Percentiles rank a stretch among this genome's conserved stretches.
Conservation (phyloP, 2,329 filamentous ascomycete genomes). For the Neofusicoccum umdonicola region DNA sequence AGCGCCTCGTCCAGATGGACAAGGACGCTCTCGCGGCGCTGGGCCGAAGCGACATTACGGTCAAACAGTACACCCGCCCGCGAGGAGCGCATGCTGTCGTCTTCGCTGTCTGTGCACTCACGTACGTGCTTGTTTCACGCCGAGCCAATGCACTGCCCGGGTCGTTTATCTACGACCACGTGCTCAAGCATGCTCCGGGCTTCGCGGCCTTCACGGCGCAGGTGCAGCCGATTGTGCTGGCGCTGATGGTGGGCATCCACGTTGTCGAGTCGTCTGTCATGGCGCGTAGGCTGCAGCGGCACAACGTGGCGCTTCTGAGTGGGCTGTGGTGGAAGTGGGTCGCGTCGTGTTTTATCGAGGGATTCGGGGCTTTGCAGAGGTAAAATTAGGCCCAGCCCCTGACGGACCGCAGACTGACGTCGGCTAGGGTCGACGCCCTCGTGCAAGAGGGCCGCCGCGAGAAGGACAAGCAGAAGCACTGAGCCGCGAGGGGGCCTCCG, state of each 20-base stretch:
- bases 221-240: slow-evolving; percentile 59
- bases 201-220: slow-evolving; percentile 59
- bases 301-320: slow-evolving; percentile 52
- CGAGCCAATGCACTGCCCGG: slow-evolving; percentile 34
- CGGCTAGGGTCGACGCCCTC: slow-evolving; percentile 15
- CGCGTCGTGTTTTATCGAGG: slow-evolving; percentile 53
- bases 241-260: slow-evolving; percentile 64
- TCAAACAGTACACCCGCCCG: slow-evolving; percentile 54
- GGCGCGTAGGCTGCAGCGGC: slow-evolving; percentile 46
- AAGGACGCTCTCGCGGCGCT: slow-evolving; percentile 58
- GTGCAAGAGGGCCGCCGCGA: slow-evolving; percentile 25
- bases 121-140: slow-evolving; percentile 31
- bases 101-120: slow-evolving; percentile 46
- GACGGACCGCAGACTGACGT: slow-evolving; percentile 1
- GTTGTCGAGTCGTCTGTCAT: slow-evolving; percentile 57
- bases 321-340: slow-evolving; percentile 55
- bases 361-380: slow-evolving; percentile 48
- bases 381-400: slow-evolving; percentile 19
- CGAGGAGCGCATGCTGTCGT: slow-evolving; percentile 53
- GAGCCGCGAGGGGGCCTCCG: slow-evolving; percentile 13
- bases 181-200: slow-evolving; percentile 52
- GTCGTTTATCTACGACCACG: slow-evolving; percentile 33
- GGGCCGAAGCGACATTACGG: slow-evolving; percentile 56
- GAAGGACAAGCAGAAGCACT: slow-evolving; percentile 41
- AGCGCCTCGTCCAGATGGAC: slow-evolving; percentile 72